A percentile compares a stretch with the other conserved stretches of the same genome.
Conservation (phyloP, 768 basidiomycete genomes). For the Auriscalpium microsporum region DNA sequence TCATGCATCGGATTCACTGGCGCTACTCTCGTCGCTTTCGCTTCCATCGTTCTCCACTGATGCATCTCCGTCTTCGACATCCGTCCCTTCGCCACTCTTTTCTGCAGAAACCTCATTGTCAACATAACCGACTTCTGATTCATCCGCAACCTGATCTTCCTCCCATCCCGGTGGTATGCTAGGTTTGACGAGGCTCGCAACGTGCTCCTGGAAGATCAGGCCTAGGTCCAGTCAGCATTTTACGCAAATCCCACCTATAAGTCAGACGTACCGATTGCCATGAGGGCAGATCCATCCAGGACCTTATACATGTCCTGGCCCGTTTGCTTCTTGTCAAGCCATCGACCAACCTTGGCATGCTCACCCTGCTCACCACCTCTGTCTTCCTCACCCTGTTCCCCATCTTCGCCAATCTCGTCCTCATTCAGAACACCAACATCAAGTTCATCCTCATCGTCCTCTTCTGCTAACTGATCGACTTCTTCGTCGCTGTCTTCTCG, state of each 20-base stretch:
- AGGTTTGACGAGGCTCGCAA: conserved; percentile 35
- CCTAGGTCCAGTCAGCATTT: conserved; percentile 28
- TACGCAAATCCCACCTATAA: background rate
- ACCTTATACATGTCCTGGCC: conserved; percentile 64
- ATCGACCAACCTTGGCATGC: background rate
- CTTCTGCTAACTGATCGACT: background rate
- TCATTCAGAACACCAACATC: background rate
- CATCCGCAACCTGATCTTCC: conserved; percentile 18
- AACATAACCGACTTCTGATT: too few relatives aligned
- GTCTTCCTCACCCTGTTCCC: conserved; percentile 13
- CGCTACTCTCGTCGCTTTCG: too few relatives aligned
- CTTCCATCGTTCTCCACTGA: too few relatives aligned
- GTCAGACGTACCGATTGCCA: conserved; percentile 54
- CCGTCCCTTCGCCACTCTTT: too few relatives aligned
- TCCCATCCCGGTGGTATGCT: conserved; percentile 41
- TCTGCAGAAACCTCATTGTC: too few relatives aligned
- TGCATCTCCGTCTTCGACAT: too few relatives aligned
- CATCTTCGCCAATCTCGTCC: conserved; percentile 13
- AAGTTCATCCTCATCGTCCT: conserved; percentile 9
- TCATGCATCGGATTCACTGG: too few relatives aligned
- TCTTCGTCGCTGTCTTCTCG: conserved; percentile 13
- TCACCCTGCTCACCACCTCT: conserved; percentile 1
- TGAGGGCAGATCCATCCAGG: conserved; percentile 63
- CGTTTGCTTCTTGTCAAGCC: conserved; percentile 1
- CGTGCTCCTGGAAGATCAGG: conserved; percentile 61